phyloP scores from a whole-genome alignment of 2,329 filamentous ascomycete species.

The Hymenoscyphus repandus region DNA sequence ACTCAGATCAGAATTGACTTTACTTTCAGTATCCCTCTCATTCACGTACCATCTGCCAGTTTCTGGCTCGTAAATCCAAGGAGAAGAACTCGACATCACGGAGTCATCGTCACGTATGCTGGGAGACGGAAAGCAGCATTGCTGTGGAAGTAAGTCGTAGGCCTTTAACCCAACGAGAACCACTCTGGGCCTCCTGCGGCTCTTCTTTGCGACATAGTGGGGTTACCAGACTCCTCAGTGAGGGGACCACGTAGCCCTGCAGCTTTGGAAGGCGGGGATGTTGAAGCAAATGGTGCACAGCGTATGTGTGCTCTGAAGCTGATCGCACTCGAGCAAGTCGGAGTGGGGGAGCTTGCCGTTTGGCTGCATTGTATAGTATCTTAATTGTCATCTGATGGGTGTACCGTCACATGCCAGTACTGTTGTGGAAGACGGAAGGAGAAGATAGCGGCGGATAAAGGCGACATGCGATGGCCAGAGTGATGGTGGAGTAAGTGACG shows the following conservation, averaged over 20 bases:
- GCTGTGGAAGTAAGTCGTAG: neutral
- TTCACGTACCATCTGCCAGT: conserved; percentile 13
- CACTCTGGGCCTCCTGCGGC: conserved; percentile 6
- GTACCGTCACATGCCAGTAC: conserved; percentile 1
- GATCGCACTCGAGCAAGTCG: neutral
- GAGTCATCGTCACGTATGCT: conserved; percentile 1
- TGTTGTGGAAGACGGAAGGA: neutral
- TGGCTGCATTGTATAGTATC: conserved; percentile 3
- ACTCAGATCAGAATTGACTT: neutral
- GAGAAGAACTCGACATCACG: conserved; percentile 5
- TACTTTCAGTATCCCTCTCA: conserved; percentile 7
- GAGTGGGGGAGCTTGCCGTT: conserved; percentile 7
- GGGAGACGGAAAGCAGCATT: neutral
- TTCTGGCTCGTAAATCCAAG: conserved; percentile 5
- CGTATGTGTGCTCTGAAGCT: neutral
- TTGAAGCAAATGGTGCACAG: neutral
- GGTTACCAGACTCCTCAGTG: conserved; percentile 3
- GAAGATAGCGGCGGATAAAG: conserved; percentile 1
- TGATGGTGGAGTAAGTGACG: neutral
- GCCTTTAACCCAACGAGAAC: neutral
- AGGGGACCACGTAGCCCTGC: conserved; percentile 6
- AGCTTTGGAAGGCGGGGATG: conserved; percentile 5
- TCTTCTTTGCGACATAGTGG: conserved; percentile 9
- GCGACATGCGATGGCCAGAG: neutral
- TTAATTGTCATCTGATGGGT: conserved; percentile 4